Base-by-base conservation (phyloP, 106 monocot genomes). In the Allium fistulosum region DNA sequence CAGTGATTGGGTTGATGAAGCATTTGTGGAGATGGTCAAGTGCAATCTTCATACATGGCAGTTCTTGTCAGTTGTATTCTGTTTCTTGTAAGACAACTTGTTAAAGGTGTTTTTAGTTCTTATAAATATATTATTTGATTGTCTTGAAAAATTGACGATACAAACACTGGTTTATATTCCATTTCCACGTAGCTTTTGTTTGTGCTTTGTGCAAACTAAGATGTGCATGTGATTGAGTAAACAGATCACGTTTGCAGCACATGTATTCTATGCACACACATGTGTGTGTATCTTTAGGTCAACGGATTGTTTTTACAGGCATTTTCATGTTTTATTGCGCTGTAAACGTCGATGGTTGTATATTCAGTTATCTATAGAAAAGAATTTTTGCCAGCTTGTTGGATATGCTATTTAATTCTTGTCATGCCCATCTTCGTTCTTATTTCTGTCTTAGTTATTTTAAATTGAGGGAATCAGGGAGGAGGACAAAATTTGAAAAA, bases 71-170 rank as follows among this genome's bases (percentile, higher is more conserved):
- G 70, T 83, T 86, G 63, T 83, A 80, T 93, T 81, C 81, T 82
- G 88, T 94, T 88, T 90, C 90, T 94, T 94, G 90, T 87, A 94
- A 90, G 94, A 90, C 82, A 84, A 94, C 84, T 84, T 47, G 87
- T 84, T 70, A 61, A 80, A 76, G 82, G 88, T 77, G 74, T 83
- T 87, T 77, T 65, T 58, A 75, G 75, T 74, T 80, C 75, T 76
- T 84, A 85, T 95, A 85, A 76, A 83, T 37, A 37, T 37, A 76
- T 76, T 72, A 76, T 66, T 77, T 80, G 56, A 66, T 84, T 76
- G 59, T 22, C 55, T 26, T 48, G 65, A 72, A 67, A 37, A 72
- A 69, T 16, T 67, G 69, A 71, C 26, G 61, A 69, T 59, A 62
- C 49, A 56, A 11, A 59, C 59, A 22, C 49, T 13, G 22, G 66